phyloP scores from a whole-genome alignment of 305 asterid species.

The Rubia occidens region DNA sequence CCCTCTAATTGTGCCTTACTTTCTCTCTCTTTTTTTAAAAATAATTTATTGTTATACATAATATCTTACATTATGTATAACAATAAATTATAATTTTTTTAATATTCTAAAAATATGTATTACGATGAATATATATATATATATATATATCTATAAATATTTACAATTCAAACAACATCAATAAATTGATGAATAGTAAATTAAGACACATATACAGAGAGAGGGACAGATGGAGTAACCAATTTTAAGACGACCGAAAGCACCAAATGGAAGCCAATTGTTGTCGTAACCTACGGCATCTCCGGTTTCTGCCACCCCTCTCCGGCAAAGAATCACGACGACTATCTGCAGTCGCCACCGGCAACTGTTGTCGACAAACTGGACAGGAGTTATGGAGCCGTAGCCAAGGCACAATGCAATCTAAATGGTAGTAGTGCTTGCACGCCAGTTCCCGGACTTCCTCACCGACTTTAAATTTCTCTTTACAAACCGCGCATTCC shows the following conservation, averaged over 20 bases:
- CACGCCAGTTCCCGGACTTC: constrained; percentile 82
- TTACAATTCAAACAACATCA: too few species aligned
- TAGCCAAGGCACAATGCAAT: constrained; percentile 90
- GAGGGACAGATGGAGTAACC: not conserved
- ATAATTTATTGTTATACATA: too few species aligned
- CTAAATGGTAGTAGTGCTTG: constrained; percentile 68
- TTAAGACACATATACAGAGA: too few species aligned
- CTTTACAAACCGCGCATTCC: constrained; percentile 89
- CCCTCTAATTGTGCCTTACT: too few species aligned
- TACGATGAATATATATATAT: too few species aligned
- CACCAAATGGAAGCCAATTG: constrained; percentile 53
- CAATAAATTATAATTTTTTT: too few species aligned
- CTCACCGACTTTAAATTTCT: constrained; percentile 51
- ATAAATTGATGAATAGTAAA: too few species aligned
- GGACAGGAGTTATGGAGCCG: constrained; percentile 95
- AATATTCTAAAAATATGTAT: not conserved
- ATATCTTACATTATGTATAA: too few species aligned
- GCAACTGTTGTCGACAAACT: constrained; percentile 57
- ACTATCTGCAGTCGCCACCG: constrained; percentile 15
- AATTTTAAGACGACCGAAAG: constrained; percentile 26
- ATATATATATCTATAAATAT: too few species aligned
- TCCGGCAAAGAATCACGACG: constrained; percentile 20
- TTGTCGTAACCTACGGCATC: constrained; percentile 52
- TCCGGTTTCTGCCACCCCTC: constrained; percentile 22
- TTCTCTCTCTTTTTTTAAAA: too few species aligned